Evolutionary conservation across 805 yeast genomes (phyloP).

Genomic region (Wickerhamomyces canadensis): DNA sequence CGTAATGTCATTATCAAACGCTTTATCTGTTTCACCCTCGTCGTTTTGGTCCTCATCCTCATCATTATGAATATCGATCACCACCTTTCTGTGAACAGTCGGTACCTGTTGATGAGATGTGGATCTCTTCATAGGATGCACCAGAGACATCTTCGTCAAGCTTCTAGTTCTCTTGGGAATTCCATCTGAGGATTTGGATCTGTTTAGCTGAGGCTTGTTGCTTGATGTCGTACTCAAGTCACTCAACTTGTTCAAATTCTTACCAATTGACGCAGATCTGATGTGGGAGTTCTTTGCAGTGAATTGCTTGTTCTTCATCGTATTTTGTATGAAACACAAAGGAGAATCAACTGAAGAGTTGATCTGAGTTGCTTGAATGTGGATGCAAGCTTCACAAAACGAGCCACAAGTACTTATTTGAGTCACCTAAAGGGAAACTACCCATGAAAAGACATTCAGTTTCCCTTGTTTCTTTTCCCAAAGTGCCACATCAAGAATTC

Average conservation of each 20-base stretch:
- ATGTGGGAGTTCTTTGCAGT: conserved; percentile 16
- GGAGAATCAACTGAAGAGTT: too few species aligned
- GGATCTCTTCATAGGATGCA: conserved; percentile 20
- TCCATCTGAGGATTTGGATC: conserved; percentile 22
- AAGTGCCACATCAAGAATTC: too few species aligned
- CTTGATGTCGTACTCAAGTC: conserved; percentile 15
- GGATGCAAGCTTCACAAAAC: too few species aligned
- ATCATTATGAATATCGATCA: conserved; percentile 12
- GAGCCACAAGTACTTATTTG: too few species aligned
- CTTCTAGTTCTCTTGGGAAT: conserved; percentile 15
- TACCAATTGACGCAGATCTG: conserved; percentile 22
- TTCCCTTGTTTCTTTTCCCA: too few species aligned
- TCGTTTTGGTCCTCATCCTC: conserved; percentile 10
- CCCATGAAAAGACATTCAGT: too few species aligned
- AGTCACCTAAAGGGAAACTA: too few species aligned
- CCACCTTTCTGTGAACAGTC: conserved; percentile 7
- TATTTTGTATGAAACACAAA: too few species aligned
- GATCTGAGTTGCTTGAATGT: too few species aligned
- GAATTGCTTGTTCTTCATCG: conserved; percentile 18
- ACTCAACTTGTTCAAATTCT: conserved; percentile 20
- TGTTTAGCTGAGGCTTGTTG: conserved; percentile 19
- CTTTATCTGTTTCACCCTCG: conserved; percentile 5
- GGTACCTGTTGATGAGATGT: conserved; percentile 16
- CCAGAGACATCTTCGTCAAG: conserved; percentile 16
- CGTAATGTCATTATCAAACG: conserved; percentile 11